These are phyloP conservation scores for Lipomyces starkeyi DNA, from an alignment of 805 yeast genomes.

Conservation along the genomic window DNA sequence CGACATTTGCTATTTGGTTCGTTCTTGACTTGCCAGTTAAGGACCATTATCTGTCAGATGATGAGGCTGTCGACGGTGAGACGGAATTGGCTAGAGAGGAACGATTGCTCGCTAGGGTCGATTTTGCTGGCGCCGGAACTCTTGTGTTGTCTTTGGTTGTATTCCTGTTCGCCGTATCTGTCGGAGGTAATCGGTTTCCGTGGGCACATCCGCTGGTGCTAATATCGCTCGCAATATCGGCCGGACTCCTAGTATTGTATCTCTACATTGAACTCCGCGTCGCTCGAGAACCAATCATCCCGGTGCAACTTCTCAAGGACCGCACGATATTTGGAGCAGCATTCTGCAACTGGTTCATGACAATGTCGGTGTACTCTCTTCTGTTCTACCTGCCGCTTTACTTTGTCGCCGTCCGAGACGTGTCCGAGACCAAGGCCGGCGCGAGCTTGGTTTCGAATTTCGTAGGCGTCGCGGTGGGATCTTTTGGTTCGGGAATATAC, in stretches of 20 bases:
- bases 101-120: conserved; percentile 58
- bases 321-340: conserved; percentile 70
- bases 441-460: conserved; percentile 59
- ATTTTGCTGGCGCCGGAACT: conserved; percentile 65
- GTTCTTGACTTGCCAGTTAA: conserved; percentile 57
- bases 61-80: conserved; percentile 14
- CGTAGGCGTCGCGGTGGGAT: conserved; percentile 71
- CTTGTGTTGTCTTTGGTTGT: conserved; percentile 63
- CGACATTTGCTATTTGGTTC: conserved; percentile 72
- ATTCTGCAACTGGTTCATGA: conserved; percentile 70
- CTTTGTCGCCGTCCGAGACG: conserved; percentile 60
- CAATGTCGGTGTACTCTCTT: conserved; percentile 70
- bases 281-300: conserved; percentile 71
- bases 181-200: conserved; percentile 63
- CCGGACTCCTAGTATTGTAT: conserved; percentile 50
- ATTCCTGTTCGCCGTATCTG: conserved; percentile 70
- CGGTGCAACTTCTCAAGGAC: conserved; percentile 61
- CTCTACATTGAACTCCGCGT: conserved; percentile 56
- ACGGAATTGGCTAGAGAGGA: conserved; percentile 26
- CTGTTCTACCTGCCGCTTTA: conserved; percentile 77
- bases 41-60: conserved; percentile 43
- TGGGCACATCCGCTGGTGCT: conserved; percentile 55
- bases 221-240: conserved; percentile 47
- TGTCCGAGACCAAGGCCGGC: conserved; percentile 63
- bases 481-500: conserved; percentile 68